Conservation (phyloP, 345 rosid genomes). For the Salix caprea region DNA sequence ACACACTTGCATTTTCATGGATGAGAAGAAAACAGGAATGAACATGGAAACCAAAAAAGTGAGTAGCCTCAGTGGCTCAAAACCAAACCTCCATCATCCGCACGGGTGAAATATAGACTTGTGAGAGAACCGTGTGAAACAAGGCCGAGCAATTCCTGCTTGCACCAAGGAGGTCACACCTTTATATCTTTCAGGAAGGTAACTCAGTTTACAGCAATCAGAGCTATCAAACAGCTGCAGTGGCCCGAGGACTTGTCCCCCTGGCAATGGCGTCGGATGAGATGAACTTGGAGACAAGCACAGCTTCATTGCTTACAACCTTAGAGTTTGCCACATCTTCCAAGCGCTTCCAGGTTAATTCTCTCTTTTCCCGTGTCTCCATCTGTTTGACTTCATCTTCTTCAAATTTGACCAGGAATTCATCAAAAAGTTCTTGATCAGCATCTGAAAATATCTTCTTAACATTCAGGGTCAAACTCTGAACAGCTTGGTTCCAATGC, state of each 20-base stretch:
- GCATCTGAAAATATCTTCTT: conserved; percentile 50
- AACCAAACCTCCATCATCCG: conserved; percentile 8
- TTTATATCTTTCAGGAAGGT: not conserved
- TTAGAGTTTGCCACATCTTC: conserved; percentile 64
- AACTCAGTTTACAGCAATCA: conserved; percentile 2
- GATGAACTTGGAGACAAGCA: conserved; percentile 44
- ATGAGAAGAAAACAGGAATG: conserved; percentile 1
- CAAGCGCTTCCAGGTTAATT: conserved; percentile 56
- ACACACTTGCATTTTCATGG: conserved; percentile 30
- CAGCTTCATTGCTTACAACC: conserved; percentile 51
- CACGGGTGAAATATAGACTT: not conserved
- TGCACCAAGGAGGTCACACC: conserved; percentile 8
- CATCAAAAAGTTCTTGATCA: conserved; percentile 58
- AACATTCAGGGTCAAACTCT: conserved; percentile 49
- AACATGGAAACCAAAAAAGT: conserved; percentile 8
- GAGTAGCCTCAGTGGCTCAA: conserved; percentile 13
- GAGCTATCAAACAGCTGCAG: conserved; percentile 34
- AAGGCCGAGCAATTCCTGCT: conserved; percentile 12
- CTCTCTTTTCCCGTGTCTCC: conserved; percentile 44
- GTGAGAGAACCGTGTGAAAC: conserved; percentile 3
- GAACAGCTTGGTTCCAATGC: conserved; percentile 63
- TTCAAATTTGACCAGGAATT: conserved; percentile 53
- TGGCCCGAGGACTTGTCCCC: conserved; percentile 35
- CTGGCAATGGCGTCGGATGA: conserved; percentile 44
- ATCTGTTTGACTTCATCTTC: conserved; percentile 50